These are phyloP conservation scores for Umbellularia californica DNA, from an alignment of 164 flowering plant species.

Conservation along the genomic window DNA sequence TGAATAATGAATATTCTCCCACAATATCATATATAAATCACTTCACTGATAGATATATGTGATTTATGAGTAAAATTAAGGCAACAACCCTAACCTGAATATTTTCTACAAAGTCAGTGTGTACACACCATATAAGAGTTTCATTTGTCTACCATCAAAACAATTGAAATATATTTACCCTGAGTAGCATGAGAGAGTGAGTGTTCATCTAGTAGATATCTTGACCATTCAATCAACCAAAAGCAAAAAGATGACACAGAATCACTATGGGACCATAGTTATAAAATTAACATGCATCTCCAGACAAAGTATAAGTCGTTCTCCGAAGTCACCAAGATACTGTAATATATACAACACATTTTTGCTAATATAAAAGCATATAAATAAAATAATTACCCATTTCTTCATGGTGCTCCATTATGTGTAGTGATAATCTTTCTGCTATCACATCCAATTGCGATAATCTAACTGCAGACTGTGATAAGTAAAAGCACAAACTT, in stretches of 20 bases:
- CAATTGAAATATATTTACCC: too few species aligned
- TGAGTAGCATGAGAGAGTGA: too few species aligned
- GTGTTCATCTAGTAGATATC: too few species aligned
- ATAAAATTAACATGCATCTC: neutral
- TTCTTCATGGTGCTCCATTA: slow-evolving; percentile 96
- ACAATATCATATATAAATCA: too few species aligned
- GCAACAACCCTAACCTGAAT: too few species aligned
- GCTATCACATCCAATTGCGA: slow-evolving; percentile 85
- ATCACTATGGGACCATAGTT: neutral
- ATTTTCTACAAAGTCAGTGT: too few species aligned
- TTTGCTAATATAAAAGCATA: neutral
- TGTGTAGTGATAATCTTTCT: slow-evolving; percentile 76
- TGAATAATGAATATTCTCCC: too few species aligned
- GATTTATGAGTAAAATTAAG: too few species aligned
- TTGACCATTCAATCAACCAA: too few species aligned
- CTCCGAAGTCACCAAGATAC: neutral
- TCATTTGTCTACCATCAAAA: too few species aligned
- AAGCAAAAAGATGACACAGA: neutral
- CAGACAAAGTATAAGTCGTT: neutral
- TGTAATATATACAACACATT: neutral
- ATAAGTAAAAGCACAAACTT: slow-evolving; percentile 17
- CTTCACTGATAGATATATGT: too few species aligned
- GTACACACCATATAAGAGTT: too few species aligned
- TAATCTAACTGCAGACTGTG: slow-evolving; percentile 83
- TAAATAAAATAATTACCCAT: slow-evolving; percentile 65